Evolutionary conservation across 768 basidiomycete genomes (phyloP), one percentile per base, ranked within the genome.

Genomic region (Lactifluus volemus): DNA sequence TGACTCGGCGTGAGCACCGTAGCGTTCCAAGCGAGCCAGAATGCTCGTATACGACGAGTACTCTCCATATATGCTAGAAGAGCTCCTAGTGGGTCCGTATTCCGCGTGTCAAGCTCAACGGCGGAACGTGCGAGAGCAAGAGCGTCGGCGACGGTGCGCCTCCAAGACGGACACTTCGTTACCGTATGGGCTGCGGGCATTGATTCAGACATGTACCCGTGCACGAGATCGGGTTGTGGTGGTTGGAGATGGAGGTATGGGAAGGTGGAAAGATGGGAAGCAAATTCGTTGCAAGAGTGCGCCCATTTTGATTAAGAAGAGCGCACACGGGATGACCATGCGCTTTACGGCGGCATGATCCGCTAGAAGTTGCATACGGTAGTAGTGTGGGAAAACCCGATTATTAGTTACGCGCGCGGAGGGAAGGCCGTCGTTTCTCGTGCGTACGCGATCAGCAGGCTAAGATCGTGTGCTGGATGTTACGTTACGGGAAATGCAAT

Each of bases 91-190:
- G 56, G 61, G 5, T 63, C 56, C 2, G 51, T 54, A 15, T 49
- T 49, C 15, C 19, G 30, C 21, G 29, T 9, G 32, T 63, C 61
- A 32, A 58, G 56, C n/a, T 63, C 61, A 21, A 63, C 61, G 8
- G 61, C 61, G 2, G 30, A 42, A 29, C 17, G 52, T 4, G 61
- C 61, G n/a, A 53, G 50, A 9, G 56, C 56, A 12, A 63, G 14
- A 1, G 56, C 56, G 32, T 49, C 52, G 3, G 61, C 52, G 34
- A 63, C 39, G 4, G 45, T 58, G 32, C 61, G 39, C 39, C 61
- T 58, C 61, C 61, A 63, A 14, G 61, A 63, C n/a, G 39, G 61
- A 32, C 36, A 14, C 6, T 29, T 49, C 9, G 34, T n/a, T n/a
- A 38, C 7, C 1, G 4, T n/a, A 11, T 19, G 29, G 12, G 34